Evolutionary conservation across 176 grass and related monocot genomes (phyloP).

Genomic region (Avena sativa): DNA sequence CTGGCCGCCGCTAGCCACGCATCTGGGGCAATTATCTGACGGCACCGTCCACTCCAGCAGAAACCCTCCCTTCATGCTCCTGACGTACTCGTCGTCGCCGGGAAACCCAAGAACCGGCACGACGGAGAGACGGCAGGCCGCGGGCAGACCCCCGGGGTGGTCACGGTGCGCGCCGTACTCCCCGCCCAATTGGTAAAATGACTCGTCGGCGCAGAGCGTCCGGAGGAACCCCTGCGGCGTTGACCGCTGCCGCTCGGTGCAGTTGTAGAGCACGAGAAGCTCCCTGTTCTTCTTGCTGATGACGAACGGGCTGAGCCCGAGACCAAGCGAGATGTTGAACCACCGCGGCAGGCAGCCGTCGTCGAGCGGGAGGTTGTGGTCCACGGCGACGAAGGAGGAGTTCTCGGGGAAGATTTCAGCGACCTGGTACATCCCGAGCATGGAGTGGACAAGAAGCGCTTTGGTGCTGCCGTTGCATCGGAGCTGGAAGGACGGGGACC

Average conservation of each 20-base stretch:
- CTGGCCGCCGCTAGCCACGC: slow-evolving; percentile 37
- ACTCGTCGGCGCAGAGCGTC: not conserved
- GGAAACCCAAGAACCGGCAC: not conserved
- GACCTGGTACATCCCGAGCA: not conserved
- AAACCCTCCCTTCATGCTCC: slow-evolving; percentile 27
- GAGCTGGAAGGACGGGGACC: slow-evolving; percentile 31
- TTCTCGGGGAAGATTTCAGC: not conserved
- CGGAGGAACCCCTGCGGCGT: not conserved
- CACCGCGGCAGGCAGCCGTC: slow-evolving; percentile 29
- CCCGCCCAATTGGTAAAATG: not conserved
- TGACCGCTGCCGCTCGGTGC: not conserved
- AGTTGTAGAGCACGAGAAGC: slow-evolving; percentile 25
- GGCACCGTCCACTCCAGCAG: slow-evolving; percentile 31
- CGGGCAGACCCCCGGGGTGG: not conserved
- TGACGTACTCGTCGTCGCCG: not conserved
- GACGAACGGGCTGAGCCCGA: not conserved
- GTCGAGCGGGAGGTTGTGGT: slow-evolving; percentile 23
- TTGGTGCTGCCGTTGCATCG: not conserved
- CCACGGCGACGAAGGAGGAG: not conserved
- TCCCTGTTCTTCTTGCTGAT: slow-evolving; percentile 4
- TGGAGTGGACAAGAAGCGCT: not conserved
- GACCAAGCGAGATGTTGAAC: not conserved
- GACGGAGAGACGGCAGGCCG: not conserved
- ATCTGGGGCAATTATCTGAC: slow-evolving; percentile 27
- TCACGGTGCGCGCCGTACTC: not conserved